Conservation (phyloP, 805 yeast species). For the Zygotorulaspora danielsina region DNA sequence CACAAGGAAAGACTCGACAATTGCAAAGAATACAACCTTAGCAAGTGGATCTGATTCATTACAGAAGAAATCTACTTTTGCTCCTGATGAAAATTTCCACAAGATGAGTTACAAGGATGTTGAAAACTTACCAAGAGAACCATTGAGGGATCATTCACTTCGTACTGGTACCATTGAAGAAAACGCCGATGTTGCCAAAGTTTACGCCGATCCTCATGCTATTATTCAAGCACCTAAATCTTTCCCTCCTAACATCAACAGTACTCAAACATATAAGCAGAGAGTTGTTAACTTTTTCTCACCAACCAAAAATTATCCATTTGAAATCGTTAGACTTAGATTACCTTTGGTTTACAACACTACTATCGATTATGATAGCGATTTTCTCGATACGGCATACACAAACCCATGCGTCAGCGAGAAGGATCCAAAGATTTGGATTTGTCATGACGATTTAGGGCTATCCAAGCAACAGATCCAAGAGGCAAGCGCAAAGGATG, state of each 20-base stretch:
- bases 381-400: constrained; percentile 33
- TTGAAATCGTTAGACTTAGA: constrained; percentile 41
- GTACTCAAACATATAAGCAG: constrained; percentile 15
- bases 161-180: constrained; percentile 18
- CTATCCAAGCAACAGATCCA: constrained; percentile 55
- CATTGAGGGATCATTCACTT: constrained; percentile 5
- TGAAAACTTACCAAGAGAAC: constrained; percentile 13
- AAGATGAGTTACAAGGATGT: constrained; percentile 26
- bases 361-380: constrained; percentile 32
- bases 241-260: constrained; percentile 25
- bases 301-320: constrained; percentile 45
- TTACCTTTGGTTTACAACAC: constrained; percentile 37
- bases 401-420: constrained; percentile 30
- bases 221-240: constrained; percentile 22
- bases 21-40: constrained; percentile 15
- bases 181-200: constrained; percentile 27
- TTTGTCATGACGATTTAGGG: constrained; percentile 65
- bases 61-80: constrained; percentile 29
- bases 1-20: constrained; percentile 12
- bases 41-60: constrained; percentile 31
- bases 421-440: constrained; percentile 58
- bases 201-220: constrained; percentile 25
- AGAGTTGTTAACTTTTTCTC: constrained; percentile 40
- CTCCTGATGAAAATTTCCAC: constrained; percentile 28
- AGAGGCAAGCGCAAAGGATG: constrained; percentile 48